Percentiles rank a stretch among this genome's conserved stretches.
Evolutionary conservation across 2,329 filamentous ascomycete genomes (phyloP).

Genomic region (Sporothrix protearum): DNA sequence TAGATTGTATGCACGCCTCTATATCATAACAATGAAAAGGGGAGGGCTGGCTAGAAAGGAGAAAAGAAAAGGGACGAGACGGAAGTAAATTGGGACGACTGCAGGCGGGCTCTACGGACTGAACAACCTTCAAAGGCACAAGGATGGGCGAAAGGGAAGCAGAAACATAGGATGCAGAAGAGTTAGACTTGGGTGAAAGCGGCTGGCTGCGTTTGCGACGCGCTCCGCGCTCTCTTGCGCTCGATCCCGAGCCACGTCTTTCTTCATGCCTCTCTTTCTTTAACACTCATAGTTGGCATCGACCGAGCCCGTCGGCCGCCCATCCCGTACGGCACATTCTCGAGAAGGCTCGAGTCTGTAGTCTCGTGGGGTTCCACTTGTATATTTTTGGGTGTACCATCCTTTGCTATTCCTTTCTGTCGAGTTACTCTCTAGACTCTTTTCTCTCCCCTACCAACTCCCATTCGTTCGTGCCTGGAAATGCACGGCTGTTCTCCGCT

Average conservation of each 20-base stretch:
- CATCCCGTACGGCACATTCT: constrained; percentile 5
- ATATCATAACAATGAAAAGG: neutral
- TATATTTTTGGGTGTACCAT: neutral
- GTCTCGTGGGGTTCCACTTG: neutral
- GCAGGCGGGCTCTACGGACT: neutral
- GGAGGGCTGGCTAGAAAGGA: neutral
- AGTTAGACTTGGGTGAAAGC: neutral
- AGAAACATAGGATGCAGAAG: neutral
- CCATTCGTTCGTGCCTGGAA: neutral
- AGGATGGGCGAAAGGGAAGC: neutral
- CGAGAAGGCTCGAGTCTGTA: constrained; percentile 12
- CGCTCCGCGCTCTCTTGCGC: neutral
- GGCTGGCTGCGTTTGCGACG: neutral
- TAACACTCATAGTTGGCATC: neutral
- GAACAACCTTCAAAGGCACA: neutral
- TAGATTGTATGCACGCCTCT: neutral
- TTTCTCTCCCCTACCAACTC: neutral
- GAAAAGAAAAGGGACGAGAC: neutral
- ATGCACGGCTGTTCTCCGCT: neutral
- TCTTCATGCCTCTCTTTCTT: neutral
- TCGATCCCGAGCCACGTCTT: constrained; percentile 1
- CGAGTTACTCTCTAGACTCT: no score
- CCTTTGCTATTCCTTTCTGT: neutral
- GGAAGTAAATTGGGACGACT: neutral
- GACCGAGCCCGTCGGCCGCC: neutral